Conservation (phyloP, 2,329 filamentous ascomycete species). For the Botrytis deweyae region DNA sequence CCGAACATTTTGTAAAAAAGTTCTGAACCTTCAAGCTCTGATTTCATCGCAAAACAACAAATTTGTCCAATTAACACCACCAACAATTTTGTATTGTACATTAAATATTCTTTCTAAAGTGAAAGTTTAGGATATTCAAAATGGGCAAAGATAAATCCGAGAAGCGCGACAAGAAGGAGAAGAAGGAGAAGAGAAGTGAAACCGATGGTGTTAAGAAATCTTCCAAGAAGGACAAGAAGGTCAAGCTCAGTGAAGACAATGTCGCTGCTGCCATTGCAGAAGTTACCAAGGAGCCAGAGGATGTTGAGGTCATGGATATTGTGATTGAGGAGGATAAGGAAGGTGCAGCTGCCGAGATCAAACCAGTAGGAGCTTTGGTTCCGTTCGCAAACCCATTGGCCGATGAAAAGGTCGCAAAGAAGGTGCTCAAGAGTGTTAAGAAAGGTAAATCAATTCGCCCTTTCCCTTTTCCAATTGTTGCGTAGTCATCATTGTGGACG, state of each 20-base stretch:
- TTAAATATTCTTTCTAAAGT: background rate
- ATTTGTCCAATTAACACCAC: slow-evolving; percentile 17
- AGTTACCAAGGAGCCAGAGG: slow-evolving; percentile 57
- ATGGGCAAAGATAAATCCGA: slow-evolving; percentile 40
- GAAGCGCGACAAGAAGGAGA: slow-evolving; percentile 51
- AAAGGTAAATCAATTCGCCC: slow-evolving; percentile 46
- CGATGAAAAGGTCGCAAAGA: slow-evolving; percentile 71
- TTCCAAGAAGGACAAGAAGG: slow-evolving; percentile 43
- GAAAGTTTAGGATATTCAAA: slow-evolving; percentile 24
- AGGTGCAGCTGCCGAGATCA: slow-evolving; percentile 45
- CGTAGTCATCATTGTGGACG: background rate
- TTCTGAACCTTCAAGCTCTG: slow-evolving; percentile 20
- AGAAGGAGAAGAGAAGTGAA: slow-evolving; percentile 66
- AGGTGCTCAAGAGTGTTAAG: slow-evolving; percentile 64
- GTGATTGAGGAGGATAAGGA: slow-evolving; percentile 40
- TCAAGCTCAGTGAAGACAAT: slow-evolving; percentile 47
- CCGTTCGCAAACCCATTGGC: slow-evolving; percentile 81
- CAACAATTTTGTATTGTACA: slow-evolving; percentile 9
- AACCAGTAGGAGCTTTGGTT: slow-evolving; percentile 63
- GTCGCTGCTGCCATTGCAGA: slow-evolving; percentile 63
- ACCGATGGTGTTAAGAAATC: slow-evolving; percentile 47
- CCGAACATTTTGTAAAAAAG: slow-evolving; percentile 24
- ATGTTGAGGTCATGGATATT: slow-evolving; percentile 44
- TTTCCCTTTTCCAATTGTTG: slow-evolving; percentile 5
- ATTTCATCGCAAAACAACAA: slow-evolving; percentile 21